phyloP scores from a whole-genome alignment of 345 rosid species.

The Luvunga scandens region DNA sequence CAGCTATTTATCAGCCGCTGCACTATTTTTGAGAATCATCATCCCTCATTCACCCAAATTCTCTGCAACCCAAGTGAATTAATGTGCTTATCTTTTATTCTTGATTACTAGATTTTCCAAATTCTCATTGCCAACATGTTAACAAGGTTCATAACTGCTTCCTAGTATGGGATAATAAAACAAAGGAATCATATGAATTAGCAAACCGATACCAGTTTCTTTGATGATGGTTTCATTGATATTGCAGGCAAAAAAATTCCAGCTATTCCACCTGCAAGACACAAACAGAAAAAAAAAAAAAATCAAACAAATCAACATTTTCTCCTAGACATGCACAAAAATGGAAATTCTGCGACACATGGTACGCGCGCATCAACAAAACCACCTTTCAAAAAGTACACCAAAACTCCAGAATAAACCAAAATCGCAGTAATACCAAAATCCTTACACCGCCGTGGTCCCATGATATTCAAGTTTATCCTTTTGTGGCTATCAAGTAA shows the following conservation, averaged over 20 bases:
- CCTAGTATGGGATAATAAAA: not conserved
- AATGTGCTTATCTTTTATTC: not conserved
- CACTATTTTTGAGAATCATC: not conserved
- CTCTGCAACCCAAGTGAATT: not conserved
- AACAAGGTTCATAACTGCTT: not conserved
- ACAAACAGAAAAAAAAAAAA: constrained; percentile 2
- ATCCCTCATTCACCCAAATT: not conserved
- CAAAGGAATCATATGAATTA: not conserved
- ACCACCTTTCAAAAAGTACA: not conserved
- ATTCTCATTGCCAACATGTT: not conserved
- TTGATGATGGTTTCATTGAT: constrained; percentile 79
- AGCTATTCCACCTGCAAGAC: constrained; percentile 92
- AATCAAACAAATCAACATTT: not conserved
- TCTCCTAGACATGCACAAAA: not conserved
- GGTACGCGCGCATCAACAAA: not conserved
- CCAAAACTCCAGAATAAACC: not conserved
- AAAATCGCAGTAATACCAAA: not conserved
- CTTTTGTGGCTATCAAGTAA: not conserved
- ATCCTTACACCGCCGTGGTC: not conserved
- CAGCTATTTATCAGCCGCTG: not conserved
- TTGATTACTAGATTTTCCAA: not conserved
- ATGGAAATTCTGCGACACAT: not conserved
- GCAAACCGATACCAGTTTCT: constrained; percentile 62
- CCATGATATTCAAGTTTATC: not conserved
- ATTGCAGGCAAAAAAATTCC: constrained; percentile 94